Conservation (phyloP, 345 rosid species). For the Euphorbia tirucalli region DNA sequence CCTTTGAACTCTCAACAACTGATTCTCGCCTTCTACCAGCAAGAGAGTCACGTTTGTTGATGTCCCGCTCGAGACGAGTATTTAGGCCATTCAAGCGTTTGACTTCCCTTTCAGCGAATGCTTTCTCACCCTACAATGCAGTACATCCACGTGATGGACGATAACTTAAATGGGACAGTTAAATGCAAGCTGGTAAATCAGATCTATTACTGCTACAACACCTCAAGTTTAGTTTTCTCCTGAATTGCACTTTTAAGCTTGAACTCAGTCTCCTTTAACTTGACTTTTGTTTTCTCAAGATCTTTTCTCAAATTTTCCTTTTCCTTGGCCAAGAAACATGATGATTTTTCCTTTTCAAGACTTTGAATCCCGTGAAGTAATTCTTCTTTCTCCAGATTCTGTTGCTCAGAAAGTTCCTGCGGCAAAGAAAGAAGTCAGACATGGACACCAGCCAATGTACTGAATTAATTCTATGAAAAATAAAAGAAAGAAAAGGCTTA, state of each 20-base stretch:
- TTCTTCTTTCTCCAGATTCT: constrained; percentile 51
- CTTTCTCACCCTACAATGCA: constrained; percentile 69
- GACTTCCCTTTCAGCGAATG: constrained; percentile 75
- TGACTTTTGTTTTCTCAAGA: constrained; percentile 71
- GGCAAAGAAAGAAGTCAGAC: constrained; percentile 16
- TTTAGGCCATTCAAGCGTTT: constrained; percentile 70
- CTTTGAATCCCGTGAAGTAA: constrained; percentile 52
- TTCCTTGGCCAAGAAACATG: constrained; percentile 66
- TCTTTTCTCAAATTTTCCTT: constrained; percentile 78
- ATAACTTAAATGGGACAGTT: not conserved
- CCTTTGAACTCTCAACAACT: constrained; percentile 45
- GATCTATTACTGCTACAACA: constrained; percentile 19
- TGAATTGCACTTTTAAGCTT: constrained; percentile 81
- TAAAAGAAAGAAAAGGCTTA: constrained; percentile 22
- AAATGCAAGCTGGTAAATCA: constrained; percentile 7
- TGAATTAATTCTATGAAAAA: not conserved
- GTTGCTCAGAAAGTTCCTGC: constrained; percentile 56
- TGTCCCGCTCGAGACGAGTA: constrained; percentile 78
- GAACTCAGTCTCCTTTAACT: constrained; percentile 78
- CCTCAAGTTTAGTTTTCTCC: constrained; percentile 98
- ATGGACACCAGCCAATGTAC: not conserved
- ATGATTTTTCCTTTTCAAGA: constrained; percentile 75
- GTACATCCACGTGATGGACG: not conserved
- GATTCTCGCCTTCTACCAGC: constrained; percentile 80
- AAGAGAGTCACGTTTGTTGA: constrained; percentile 72